These are phyloP conservation scores for Lasiodiplodia hormozganensis DNA, from an alignment of 2,329 filamentous ascomycete species.

Conservation along the genomic window DNA sequence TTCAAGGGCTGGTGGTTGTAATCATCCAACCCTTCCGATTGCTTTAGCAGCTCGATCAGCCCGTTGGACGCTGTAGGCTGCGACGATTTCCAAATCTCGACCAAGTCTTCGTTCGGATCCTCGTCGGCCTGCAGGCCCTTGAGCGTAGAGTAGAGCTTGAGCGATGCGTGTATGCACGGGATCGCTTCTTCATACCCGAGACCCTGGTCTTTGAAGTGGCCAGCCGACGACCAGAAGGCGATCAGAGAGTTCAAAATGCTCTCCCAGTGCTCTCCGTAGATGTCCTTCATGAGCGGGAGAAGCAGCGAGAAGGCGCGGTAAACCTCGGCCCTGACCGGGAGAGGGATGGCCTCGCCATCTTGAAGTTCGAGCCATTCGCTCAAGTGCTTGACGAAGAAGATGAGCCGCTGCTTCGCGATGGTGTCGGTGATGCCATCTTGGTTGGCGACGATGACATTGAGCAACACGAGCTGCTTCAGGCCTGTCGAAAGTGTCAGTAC, in stretches of 20 bases:
- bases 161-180: slow-evolving; percentile 72
- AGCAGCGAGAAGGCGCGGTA: slow-evolving; percentile 63
- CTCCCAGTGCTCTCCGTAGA: slow-evolving; percentile 91
- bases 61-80: slow-evolving; percentile 63
- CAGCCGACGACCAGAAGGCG: slow-evolving; percentile 41
- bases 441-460: slow-evolving; percentile 61
- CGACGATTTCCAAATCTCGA: slow-evolving; percentile 72
- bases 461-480: slow-evolving; percentile 57
- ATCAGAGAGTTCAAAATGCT: slow-evolving; percentile 48
- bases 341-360: slow-evolving; percentile 54
- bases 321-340: slow-evolving; percentile 61
- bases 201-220: neutral
- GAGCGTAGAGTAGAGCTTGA: slow-evolving; percentile 73
- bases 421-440: slow-evolving; percentile 56
- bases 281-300: slow-evolving; percentile 75
- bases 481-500: slow-evolving; percentile 38
- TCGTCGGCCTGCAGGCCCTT: slow-evolving; percentile 61
- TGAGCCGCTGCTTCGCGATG: slow-evolving; percentile 69
- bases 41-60: slow-evolving; percentile 69
- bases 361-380: slow-evolving; percentile 70
- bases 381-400: slow-evolving; percentile 84
- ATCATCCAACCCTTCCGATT: slow-evolving; percentile 57
- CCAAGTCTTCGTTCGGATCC: slow-evolving; percentile 84
- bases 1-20: slow-evolving; percentile 70
- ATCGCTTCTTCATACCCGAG: slow-evolving; percentile 33